phyloP scores from a whole-genome alignment of 2,329 filamentous ascomycete genomes.

The Teratosphaeria nubilosa region DNA sequence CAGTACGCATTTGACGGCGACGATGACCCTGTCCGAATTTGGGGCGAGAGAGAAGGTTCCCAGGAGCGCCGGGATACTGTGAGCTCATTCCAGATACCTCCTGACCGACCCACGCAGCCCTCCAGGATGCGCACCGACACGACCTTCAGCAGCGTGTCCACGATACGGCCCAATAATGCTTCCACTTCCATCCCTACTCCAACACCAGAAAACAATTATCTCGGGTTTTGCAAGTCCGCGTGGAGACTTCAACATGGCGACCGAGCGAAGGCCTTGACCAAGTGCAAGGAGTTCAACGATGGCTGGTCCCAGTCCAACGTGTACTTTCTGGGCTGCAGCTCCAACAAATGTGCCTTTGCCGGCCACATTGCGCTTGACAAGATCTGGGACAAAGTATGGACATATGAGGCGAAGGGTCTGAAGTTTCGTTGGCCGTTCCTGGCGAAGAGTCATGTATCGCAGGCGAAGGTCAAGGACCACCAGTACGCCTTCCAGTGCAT shows the following conservation, averaged over 20 bases:
- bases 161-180: not conserved
- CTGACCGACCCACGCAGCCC: not conserved
- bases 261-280: slow-evolving; percentile 21
- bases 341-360: slow-evolving; percentile 35
- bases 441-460: slow-evolving; percentile 35
- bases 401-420: slow-evolving; percentile 23
- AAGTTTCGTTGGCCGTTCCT: slow-evolving; percentile 39
- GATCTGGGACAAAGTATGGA: slow-evolving; percentile 20
- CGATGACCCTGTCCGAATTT: slow-evolving; percentile 20
- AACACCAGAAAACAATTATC: slow-evolving; percentile 23
- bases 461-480: slow-evolving; percentile 22
- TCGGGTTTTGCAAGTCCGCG: slow-evolving; percentile 38
- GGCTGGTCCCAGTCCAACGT: slow-evolving; percentile 14
- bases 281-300: slow-evolving; percentile 14
- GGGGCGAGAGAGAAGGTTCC: slow-evolving; percentile 10
- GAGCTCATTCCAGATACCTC: slow-evolving; percentile 3
- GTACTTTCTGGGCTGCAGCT: slow-evolving; percentile 29
- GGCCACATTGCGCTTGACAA: slow-evolving; percentile 20
- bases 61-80: slow-evolving; percentile 13
- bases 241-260: slow-evolving; percentile 30
- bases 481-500: slow-evolving; percentile 34
- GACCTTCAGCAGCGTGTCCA: not conserved
- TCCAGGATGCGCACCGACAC: slow-evolving; percentile 1
- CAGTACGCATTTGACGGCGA: slow-evolving; percentile 8
- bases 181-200: slow-evolving; percentile 17